Evolutionary conservation across 179 eudicot genomes (phyloP).

Genomic region (Silene coronaria): DNA sequence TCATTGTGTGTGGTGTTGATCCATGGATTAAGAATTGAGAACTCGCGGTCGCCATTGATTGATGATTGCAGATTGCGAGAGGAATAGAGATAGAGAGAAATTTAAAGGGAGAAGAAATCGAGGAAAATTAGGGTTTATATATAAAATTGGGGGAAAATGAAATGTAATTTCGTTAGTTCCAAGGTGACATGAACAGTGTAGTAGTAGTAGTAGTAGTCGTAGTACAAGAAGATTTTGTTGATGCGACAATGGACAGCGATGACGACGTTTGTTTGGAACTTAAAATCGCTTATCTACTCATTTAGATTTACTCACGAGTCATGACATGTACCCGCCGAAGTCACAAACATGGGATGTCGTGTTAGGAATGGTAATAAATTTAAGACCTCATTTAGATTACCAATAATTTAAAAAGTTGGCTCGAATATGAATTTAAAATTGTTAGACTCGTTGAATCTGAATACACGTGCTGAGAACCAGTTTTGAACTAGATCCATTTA

Average conservation of each 20-base stretch:
- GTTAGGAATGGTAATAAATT: no score
- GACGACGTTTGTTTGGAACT: not conserved
- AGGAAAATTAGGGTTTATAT: not conserved
- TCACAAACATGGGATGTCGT: no score
- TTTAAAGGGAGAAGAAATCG: not conserved
- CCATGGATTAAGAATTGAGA: conserved; percentile 24
- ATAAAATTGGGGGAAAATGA: not conserved
- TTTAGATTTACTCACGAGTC: no score
- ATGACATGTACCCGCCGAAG: no score
- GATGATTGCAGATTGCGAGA: not conserved
- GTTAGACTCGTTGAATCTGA: no score
- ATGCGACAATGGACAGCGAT: not conserved
- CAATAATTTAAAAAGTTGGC: no score
- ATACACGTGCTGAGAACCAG: no score
- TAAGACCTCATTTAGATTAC: no score
- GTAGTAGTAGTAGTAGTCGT: not conserved
- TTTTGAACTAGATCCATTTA: no score
- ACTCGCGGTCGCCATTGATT: conserved; percentile 14
- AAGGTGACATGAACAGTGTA: not conserved
- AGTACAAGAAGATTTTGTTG: not conserved
- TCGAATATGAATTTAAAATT: no score
- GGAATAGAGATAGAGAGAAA: not conserved
- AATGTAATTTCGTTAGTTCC: not conserved
- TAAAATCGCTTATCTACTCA: not conserved
- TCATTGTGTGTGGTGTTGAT: conserved; percentile 3